phyloP scores from a whole-genome alignment of 768 basidiomycete genomes.

The Naganishia friedmannii region DNA sequence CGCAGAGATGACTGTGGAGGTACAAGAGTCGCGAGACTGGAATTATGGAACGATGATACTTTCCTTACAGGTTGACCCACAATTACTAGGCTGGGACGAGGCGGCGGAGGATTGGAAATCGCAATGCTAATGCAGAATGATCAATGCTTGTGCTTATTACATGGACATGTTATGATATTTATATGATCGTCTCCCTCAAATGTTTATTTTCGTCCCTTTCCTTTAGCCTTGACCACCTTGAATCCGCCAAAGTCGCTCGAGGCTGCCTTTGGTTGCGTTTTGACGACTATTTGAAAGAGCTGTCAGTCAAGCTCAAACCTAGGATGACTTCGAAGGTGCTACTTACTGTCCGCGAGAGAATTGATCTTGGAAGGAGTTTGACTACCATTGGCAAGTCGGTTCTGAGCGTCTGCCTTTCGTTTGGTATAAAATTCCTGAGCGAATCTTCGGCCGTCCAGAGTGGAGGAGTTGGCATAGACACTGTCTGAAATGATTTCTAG shows the following conservation, averaged over 20 bases:
- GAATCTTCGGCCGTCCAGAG: constrained; percentile 89
- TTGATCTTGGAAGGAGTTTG: constrained; percentile 23
- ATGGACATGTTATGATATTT: background rate
- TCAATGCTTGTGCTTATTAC: constrained; percentile 1
- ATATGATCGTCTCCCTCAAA: background rate
- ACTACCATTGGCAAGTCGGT: constrained; percentile 28
- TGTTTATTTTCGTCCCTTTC: constrained; percentile 61
- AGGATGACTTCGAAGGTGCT: too few species aligned
- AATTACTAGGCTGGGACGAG: constrained; percentile 43
- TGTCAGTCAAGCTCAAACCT: background rate
- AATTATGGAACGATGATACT: constrained; percentile 40
- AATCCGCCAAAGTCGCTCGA: constrained; percentile 76
- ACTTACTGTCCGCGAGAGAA: constrained; percentile 40
- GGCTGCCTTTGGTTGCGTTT: constrained; percentile 73
- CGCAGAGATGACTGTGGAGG: background rate
- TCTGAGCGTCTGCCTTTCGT: constrained; percentile 72
- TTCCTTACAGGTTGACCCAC: constrained; percentile 42
- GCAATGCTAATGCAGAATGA: constrained; percentile 6
- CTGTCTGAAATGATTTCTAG: constrained; percentile 91
- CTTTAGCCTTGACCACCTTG: constrained; percentile 91
- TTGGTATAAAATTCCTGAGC: constrained; percentile 84
- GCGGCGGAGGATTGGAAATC: constrained; percentile 42
- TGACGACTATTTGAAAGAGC: constrained; percentile 63
- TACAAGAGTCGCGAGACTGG: constrained; percentile 34
- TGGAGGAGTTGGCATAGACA: constrained; percentile 91